phyloP scores from a whole-genome alignment of 1,139 yeast species.

The Saccharomyces hybrid region DNA sequence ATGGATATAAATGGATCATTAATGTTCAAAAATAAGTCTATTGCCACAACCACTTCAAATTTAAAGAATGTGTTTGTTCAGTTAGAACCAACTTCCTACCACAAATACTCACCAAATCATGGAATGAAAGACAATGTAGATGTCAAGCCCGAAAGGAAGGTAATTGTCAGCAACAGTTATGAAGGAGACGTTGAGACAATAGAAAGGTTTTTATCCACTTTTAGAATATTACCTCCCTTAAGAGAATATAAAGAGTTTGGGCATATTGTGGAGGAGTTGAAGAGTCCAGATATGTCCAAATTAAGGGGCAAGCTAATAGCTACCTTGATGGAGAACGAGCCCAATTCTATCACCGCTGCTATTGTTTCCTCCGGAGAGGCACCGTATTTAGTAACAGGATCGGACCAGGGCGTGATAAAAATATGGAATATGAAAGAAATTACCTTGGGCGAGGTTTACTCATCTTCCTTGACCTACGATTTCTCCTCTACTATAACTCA shows the following conservation, averaged over 20 bases:
- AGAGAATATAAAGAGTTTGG: constrained; percentile 71
- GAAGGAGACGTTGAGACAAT: constrained; percentile 62
- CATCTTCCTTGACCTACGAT: constrained; percentile 45
- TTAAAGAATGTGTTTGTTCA: constrained; percentile 61
- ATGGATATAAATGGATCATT: constrained; percentile 31
- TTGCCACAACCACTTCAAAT: constrained; percentile 50
- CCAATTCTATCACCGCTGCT: constrained; percentile 46
- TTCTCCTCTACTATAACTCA: constrained; percentile 43
- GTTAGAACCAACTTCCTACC: constrained; percentile 33
- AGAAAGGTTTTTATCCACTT: constrained; percentile 45
- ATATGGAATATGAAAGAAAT: constrained; percentile 72
- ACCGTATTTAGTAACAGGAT: constrained; percentile 68
- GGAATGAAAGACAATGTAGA: constrained; percentile 1
- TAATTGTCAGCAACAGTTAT: constrained; percentile 45
- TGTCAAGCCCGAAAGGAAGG: constrained; percentile 8
- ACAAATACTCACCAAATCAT: constrained; percentile 6
- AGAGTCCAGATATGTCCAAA: constrained; percentile 28
- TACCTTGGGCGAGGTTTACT: constrained; percentile 56
- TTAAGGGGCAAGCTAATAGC: constrained; percentile 49
- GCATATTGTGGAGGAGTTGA: constrained; percentile 15
- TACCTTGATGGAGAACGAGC: constrained; percentile 48
- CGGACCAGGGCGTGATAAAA: constrained; percentile 61
- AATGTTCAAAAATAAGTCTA: constrained; percentile 33
- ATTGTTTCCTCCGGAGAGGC: constrained; percentile 52
- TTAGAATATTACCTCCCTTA: constrained; percentile 50